Conservation (phyloP, 2,329 filamentous ascomycete genomes). For the Calonectria leucothoes region DNA sequence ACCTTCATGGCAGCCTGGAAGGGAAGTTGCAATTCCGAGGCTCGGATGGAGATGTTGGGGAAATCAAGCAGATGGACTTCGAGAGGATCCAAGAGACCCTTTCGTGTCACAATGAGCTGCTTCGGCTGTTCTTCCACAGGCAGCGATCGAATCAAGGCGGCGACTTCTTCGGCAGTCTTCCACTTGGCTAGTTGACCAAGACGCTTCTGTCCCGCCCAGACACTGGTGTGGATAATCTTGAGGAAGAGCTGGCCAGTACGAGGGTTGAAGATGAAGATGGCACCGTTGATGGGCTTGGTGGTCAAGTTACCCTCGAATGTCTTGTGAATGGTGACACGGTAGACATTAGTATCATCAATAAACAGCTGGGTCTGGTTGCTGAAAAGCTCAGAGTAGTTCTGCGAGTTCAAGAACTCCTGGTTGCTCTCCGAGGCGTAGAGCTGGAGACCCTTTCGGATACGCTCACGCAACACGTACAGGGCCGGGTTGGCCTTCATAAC, state of each 20-base stretch:
- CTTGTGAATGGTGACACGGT: conserved; percentile 99
- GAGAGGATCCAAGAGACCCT: conserved; percentile 95
- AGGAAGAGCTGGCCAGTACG: conserved; percentile 96
- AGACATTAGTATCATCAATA: conserved; percentile 99
- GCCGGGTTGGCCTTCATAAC: conserved; percentile 99
- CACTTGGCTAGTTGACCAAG: conserved; percentile 97
- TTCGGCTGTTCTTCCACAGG: conserved; percentile 99
- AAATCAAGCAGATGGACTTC: conserved; percentile 98
- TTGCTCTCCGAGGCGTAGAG: conserved; percentile 98
- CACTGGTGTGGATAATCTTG: conserved; percentile 99
- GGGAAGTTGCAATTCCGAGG: conserved; percentile 94
- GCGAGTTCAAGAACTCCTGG: conserved; percentile 98
- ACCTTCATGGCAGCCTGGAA: conserved; percentile 99
- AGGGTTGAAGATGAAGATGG: conserved; percentile 99
- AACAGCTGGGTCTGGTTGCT: conserved; percentile 99
- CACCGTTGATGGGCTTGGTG: conserved; percentile 98
- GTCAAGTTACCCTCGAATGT: conserved; percentile 99
- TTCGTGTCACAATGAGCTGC: conserved; percentile 97
- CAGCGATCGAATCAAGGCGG: conserved; percentile 92
- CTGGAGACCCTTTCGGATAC: conserved; percentile 98
- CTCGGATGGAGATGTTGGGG: conserved; percentile 98
- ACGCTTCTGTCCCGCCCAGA: conserved; percentile 99
- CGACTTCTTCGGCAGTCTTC: conserved; percentile 99
- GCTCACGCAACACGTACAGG: conserved; percentile 94
- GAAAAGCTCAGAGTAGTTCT: conserved; percentile 99